Percentiles rank a stretch among this genome's conserved stretches.
phyloP scores from a whole-genome alignment of 169 alveolate genomes.

The Eimeria necatrix region DNA sequence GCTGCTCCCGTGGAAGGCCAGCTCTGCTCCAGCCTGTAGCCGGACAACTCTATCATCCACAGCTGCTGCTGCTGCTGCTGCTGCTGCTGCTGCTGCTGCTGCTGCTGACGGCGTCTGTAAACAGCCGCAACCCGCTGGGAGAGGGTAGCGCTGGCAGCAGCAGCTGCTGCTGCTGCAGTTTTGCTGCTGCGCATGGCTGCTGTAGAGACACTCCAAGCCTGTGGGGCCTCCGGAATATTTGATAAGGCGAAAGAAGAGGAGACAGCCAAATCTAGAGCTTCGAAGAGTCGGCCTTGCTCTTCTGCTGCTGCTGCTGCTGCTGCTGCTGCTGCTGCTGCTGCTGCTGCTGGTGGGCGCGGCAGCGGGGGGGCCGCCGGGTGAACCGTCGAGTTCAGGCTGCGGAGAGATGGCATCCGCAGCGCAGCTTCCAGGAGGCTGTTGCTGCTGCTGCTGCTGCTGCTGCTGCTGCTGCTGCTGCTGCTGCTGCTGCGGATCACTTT shows the following conservation, averaged over 20 bases:
- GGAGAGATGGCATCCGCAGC: constrained; percentile 30
- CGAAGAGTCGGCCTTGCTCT: neutral
- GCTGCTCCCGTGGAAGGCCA: neutral
- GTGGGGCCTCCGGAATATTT: neutral
- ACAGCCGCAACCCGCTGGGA: neutral
- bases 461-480: constrained; percentile 52
- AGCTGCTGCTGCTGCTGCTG: constrained; percentile 7
- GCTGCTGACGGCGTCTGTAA: neutral
- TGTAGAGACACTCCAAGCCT: neutral
- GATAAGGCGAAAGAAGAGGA: constrained; percentile 20
- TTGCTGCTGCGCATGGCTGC: constrained; percentile 21
- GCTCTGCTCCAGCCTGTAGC: constrained; percentile 35
- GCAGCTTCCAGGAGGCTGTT: neutral
- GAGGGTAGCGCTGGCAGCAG: constrained; percentile 23
- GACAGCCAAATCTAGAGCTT: constrained; percentile 27
- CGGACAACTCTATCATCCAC: constrained; percentile 29
- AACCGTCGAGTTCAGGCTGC: constrained; percentile 30
- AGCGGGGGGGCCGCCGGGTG: neutral
- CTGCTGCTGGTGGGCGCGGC: neutral
- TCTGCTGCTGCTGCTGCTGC: neutral
- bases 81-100: no score
- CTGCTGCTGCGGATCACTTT: neutral
- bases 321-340: constrained; percentile 31
- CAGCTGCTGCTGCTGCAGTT: constrained; percentile 40
- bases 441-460: constrained; percentile 35